Evolutionary conservation across 441 rosid species (phyloP).

Genomic region (Pelargonium fulgidum): DNA sequence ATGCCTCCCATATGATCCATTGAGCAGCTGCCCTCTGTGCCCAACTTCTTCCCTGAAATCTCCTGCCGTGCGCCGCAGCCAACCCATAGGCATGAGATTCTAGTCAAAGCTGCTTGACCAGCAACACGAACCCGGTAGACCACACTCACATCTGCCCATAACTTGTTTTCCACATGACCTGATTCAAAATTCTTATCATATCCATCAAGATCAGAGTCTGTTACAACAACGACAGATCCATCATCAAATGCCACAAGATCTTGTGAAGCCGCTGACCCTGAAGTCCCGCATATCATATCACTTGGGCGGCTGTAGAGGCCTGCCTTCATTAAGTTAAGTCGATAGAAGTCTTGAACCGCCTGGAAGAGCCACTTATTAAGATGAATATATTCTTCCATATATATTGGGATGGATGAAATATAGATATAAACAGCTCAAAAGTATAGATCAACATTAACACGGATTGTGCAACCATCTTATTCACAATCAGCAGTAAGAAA

Average conservation of each 20-base stretch:
- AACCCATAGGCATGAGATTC: slow-evolving; percentile 82
- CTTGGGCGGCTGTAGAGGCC: slow-evolving; percentile 16
- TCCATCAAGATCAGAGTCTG: slow-evolving; percentile 74
- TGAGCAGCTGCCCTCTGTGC: slow-evolving; percentile 31
- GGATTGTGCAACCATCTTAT: background rate
- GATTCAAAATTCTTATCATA: slow-evolving; percentile 42
- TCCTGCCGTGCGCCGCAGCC: slow-evolving; percentile 48
- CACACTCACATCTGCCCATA: slow-evolving; percentile 75
- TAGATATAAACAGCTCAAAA: background rate
- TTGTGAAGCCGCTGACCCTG: slow-evolving; percentile 26
- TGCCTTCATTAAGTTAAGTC: slow-evolving; percentile 36
- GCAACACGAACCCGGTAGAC: slow-evolving; percentile 68
- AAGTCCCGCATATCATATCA: slow-evolving; percentile 32
- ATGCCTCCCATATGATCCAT: slow-evolving; percentile 54
- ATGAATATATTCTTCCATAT: too few relatives aligned
- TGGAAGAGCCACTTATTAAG: slow-evolving; percentile 20
- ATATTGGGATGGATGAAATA: too few relatives aligned
- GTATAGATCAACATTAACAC: background rate
- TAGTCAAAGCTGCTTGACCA: slow-evolving; percentile 65
- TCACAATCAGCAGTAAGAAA: background rate
- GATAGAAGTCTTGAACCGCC: slow-evolving; percentile 80
- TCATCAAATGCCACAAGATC: slow-evolving; percentile 68
- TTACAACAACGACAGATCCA: slow-evolving; percentile 65
- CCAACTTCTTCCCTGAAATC: slow-evolving; percentile 35
- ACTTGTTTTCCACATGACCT: slow-evolving; percentile 33